Evolutionary conservation across 1,284 basidiomycete species (phyloP).

Genomic region (Leucoagaricus sp.): DNA sequence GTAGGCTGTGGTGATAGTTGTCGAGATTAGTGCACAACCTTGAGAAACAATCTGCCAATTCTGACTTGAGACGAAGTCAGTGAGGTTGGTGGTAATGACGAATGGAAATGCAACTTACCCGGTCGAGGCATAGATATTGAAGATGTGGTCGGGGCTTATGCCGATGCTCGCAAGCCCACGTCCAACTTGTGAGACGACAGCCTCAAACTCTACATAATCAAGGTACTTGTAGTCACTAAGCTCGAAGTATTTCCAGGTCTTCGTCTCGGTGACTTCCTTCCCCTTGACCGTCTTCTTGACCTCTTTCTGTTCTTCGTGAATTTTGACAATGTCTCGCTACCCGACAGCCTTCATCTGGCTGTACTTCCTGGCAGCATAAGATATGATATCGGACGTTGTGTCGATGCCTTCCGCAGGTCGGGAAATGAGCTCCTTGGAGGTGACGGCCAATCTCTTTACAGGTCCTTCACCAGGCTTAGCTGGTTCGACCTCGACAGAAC

Average conservation of each 20-base stretch:
- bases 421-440: conserved; percentile 66
- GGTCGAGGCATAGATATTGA: conserved; percentile 89
- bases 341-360: conserved; percentile 72
- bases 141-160: conserved; percentile 71
- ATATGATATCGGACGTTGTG: conserved; percentile 79
- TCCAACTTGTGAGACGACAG: conserved; percentile 58
- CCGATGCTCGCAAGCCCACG: conserved; percentile 75
- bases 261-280: conserved; percentile 78
- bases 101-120: conserved; percentile 49
- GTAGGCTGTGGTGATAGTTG: conserved; percentile 88
- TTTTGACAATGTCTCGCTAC: conserved; percentile 70
- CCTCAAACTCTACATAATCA: conserved; percentile 67
- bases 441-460: conserved; percentile 66
- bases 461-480: conserved; percentile 60
- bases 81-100: not conserved
- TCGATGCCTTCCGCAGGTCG: conserved; percentile 68
- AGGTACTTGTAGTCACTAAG: conserved; percentile 83
- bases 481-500: conserved; percentile 55
- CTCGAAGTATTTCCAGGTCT: conserved; percentile 93
- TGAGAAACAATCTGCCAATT: conserved; percentile 90
- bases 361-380: conserved; percentile 69
- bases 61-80: conserved; percentile 37
- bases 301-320: conserved; percentile 85
- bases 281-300: conserved; percentile 79
- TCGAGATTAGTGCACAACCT: conserved; percentile 70